Base-by-base conservation (phyloP, 306 rosid genomes). In the Rosa rugosa region DNA sequence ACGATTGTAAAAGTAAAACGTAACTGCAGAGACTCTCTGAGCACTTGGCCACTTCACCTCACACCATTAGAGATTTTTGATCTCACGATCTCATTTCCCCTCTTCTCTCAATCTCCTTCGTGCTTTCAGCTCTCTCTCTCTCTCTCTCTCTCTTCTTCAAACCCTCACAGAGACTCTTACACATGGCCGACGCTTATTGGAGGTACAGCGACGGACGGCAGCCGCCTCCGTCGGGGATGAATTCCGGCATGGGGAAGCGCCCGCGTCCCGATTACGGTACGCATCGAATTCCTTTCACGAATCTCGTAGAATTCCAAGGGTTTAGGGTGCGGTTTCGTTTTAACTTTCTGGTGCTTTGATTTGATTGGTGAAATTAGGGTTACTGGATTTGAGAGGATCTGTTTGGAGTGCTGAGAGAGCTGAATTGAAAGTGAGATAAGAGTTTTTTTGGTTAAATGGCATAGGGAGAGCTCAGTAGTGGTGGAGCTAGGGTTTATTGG, bases 131-230 rank as follows among this genome's bases (percentile, higher is more conserved):
- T 12, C 40, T 25, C 64, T 57, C 31, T 18, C 66, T 60, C 60
- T 16, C 25, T 20, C 60, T 54, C 22, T 17, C 60, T 54, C 54
- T 50, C 18, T 4, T 8, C 60, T 54, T 57, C 69, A n/a, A 17
- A 8, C 0, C 42, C 44, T 13, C 11, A 20, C 49, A 66, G 45
- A 38, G 13, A 40, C 47, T 63, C 25, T 31, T 27, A 11, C 75
- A 11, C 75, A 94, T 94, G 99, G 90, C 97, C 46, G 97, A 94
- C 82, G 89, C 87, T 64, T 92, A 92, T 46, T 92, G 99, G 99
- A 89, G 97, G 90, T 94, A 94, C 86, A 78, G 86, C 78, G 97
- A 94, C 14, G 51, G 95, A 14, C 93, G 93, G 50, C 92, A 87
- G 71, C 84, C 82, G 8, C 91, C 90, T 5, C 77, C 88, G 11